Base-by-base conservation (phyloP, 306 rosid genomes). In the Castanea crenata region DNA sequence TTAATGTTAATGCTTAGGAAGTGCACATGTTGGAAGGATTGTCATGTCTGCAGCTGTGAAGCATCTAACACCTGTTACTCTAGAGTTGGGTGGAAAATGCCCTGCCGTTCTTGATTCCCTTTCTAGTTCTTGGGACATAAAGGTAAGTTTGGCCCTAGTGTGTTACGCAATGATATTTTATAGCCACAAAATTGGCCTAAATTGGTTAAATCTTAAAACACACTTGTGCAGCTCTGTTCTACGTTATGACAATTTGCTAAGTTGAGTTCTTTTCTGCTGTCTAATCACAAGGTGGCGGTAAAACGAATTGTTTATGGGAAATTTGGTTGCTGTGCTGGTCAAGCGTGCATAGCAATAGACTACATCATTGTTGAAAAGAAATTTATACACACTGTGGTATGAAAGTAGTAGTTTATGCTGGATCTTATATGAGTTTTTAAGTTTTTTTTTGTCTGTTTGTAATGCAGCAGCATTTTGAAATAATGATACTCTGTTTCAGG, bases 81-180 rank as follows among this genome's bases (percentile, higher is more conserved):
- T 92, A 81, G 97, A 92, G 85, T 81, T 91, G 14, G 97, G 97
- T 5, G 97, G 97, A 64, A 92, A 92, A 77, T 91, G 96, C 75
- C 97, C 97, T 0, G 96, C 92, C 19, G 31, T 91, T 11, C 25
- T 89, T 68, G 97, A 92, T 75, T 89, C 95, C 62, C 89, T 92
- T 69, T 79, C 94, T 10, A 5, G 79, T 69, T 86, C 91, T 71
- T 88, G 87, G 86, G 94, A 91, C 52, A 73, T 16, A 41, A 80
- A 92, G 90, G 95, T 90, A 19, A 2, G 35, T 69, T 72, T 12
- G 5, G 55, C 4, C 4, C n/a, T 32, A 9, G 11, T 77, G 18
- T 6, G 67, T 59, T 23, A 23, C 5, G 5, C 8, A 6, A 58
- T 10, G 14, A 10, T 11, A 20, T 21, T 44, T 49, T 12, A 49